A percentile compares a stretch with the other conserved stretches of the same genome.
Conservation (phyloP, 345 rosid genomes). For the Eucalyptus marginata region DNA sequence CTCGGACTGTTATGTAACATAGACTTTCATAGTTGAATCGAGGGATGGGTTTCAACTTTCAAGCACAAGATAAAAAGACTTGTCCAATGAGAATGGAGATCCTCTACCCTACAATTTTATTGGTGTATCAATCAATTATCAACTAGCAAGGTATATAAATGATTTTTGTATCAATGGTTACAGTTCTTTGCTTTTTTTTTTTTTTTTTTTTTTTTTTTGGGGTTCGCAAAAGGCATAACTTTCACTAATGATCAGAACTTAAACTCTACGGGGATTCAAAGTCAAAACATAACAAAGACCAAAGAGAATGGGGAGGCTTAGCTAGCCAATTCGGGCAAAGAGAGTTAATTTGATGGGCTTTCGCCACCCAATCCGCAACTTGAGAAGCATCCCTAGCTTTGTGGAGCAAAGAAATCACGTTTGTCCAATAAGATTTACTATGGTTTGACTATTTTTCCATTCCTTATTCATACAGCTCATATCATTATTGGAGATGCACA, state of each 20-base stretch:
- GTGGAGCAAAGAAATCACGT: neutral
- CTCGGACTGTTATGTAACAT: neutral
- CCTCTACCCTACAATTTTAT: neutral
- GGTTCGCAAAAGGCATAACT: neutral
- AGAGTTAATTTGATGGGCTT: neutral
- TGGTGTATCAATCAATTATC: neutral
- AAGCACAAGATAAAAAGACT: neutral
- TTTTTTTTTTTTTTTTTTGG: too few relatives aligned
- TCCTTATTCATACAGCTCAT: neutral
- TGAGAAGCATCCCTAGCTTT: neutral
- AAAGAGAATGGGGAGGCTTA: neutral
- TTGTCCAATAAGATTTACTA: neutral
- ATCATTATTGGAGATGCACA: too few relatives aligned
- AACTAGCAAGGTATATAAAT: neutral
- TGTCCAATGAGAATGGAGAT: neutral
- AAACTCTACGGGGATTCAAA: neutral
- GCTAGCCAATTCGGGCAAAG: neutral
- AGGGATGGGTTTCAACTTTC: neutral
- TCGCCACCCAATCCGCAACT: neutral
- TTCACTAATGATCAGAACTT: neutral
- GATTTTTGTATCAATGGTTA: neutral
- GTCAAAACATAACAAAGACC: neutral
- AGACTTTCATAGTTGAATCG: neutral
- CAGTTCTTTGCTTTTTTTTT: accelerated
- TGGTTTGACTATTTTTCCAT: neutral